Conservation (phyloP, 2,329 filamentous ascomycete genomes). For the Neopestalotiopsis clavispora region DNA sequence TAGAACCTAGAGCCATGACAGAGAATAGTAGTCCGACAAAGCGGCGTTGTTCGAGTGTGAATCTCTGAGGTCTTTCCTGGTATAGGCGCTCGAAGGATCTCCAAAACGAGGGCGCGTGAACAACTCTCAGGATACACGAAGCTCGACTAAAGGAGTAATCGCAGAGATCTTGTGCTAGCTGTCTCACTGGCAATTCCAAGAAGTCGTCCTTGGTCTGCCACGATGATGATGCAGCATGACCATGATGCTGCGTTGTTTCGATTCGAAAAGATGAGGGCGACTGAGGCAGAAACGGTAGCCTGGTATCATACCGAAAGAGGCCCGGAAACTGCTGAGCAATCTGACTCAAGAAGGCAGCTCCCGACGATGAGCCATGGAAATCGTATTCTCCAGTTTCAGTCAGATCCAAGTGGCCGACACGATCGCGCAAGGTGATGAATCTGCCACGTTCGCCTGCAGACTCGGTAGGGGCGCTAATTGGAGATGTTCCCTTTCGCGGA, state of each 20-base stretch:
- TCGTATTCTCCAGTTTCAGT: slow-evolving; percentile 19
- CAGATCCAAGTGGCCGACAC: slow-evolving; percentile 17
- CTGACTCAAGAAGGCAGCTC: slow-evolving; percentile 20
- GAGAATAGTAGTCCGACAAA: slow-evolving; percentile 75
- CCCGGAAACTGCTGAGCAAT: slow-evolving; percentile 20
- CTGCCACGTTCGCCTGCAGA: neutral
- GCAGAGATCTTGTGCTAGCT: slow-evolving; percentile 47
- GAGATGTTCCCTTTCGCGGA: neutral
- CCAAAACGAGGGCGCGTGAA: slow-evolving; percentile 84
- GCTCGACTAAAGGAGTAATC: slow-evolving; percentile 62
- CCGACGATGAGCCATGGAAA: slow-evolving; percentile 20
- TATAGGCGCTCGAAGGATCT: slow-evolving; percentile 79
- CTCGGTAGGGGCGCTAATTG: neutral
- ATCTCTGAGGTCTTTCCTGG: slow-evolving; percentile 66
- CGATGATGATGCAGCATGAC: neutral
- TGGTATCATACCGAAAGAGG: slow-evolving; percentile 18
- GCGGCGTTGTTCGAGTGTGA: slow-evolving; percentile 67
- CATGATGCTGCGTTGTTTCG: neutral
- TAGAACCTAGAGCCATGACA: slow-evolving; percentile 73
- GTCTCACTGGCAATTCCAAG: slow-evolving; percentile 5
- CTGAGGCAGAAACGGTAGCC: slow-evolving; percentile 20
- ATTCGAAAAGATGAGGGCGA: neutral
- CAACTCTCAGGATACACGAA: slow-evolving; percentile 67
- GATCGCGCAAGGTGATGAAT: slow-evolving; percentile 15
- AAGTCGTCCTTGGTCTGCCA: slow-evolving; percentile 11